Evolutionary conservation across 768 basidiomycete species (phyloP), one percentile per base, ranked within the genome.

Genomic region (Hypholoma sublateritium): DNA sequence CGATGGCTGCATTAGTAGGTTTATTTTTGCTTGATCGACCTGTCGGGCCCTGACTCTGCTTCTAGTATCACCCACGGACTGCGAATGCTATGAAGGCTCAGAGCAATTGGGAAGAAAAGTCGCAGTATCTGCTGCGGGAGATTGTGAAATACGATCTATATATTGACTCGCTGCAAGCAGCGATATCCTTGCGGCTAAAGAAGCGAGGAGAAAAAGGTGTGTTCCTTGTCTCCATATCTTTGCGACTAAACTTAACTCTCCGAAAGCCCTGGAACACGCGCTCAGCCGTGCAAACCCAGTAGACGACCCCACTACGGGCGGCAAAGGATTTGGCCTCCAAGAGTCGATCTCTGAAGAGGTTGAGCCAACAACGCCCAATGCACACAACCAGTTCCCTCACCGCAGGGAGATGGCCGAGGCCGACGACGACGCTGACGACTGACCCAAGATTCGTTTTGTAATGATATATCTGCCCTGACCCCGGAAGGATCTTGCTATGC

Each of bases 71-170:
- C 56, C 81, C 89, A 1, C 85, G 89, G 12, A 86, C 91, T 21
- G 68, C 85, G 21, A 94, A 90, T 67, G 80, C 82, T 0, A 65
- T 77, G 62, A 98, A 88, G 72, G 88, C 97, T 0, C 80, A 84
- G 63, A 81, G 82, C 58, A 99, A 99, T 68, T 98, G 95, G 93
- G 91, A 92, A 74, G 89, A 85, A 69, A 95, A 90, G 69, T 93
- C 91, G 2, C 87, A 92, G 66, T 92, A 92, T 69, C 75, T 98
- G 46, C 79, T 95, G 52, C 84, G 89, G 8, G 96, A 99, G 74
- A 91, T 93, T 41, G 91, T 94, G 68, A 98, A 98, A 70, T 98
- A 98, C 71, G 87, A 93, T 52, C 90, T 91, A 14, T 99, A 99
- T 70, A 88, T 96, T 54, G 94, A 96, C 61, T 91, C 94, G 5